phyloP scores from a whole-genome alignment of 345 rosid genomes.

The Dipteronia sinensis region DNA sequence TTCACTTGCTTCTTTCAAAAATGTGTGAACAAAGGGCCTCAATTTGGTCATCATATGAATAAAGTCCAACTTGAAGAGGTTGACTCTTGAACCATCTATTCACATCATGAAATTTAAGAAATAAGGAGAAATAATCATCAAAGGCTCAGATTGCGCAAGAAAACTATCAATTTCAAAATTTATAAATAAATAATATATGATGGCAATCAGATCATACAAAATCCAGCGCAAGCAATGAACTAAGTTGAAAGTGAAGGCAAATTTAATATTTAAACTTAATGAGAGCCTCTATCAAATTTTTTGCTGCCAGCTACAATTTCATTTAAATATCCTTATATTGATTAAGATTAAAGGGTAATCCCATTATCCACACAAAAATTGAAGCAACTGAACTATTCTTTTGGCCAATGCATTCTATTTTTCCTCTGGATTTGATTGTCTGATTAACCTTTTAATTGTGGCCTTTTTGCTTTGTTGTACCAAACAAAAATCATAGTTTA shows the following conservation, averaged over 20 bases:
- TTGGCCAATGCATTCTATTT: not conserved
- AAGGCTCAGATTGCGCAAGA: not conserved
- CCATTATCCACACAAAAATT: not conserved
- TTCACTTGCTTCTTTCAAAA: constrained; percentile 81
- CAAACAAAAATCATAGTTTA: not conserved
- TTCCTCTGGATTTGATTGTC: not conserved
- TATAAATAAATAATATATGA: not conserved
- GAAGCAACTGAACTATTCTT: not conserved
- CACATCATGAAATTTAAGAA: constrained; percentile 14
- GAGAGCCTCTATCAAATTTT: not conserved
- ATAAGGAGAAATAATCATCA: not conserved
- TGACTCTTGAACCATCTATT: constrained; percentile 69
- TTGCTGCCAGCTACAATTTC: not conserved
- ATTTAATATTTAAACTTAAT: not conserved
- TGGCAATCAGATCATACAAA: not conserved
- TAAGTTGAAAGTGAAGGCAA: not conserved
- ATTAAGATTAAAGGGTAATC: not conserved
- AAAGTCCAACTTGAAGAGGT: constrained; percentile 66
- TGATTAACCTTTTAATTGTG: not conserved
- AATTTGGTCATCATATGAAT: constrained; percentile 92
- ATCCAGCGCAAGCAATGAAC: not conserved
- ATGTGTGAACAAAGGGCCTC: constrained; percentile 78
- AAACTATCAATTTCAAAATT: not conserved
- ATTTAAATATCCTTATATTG: not conserved
- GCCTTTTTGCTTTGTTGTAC: not conserved